phyloP scores from a whole-genome alignment of 2,329 filamentous ascomycete species.

The Macrophomina phaseolina region DNA sequence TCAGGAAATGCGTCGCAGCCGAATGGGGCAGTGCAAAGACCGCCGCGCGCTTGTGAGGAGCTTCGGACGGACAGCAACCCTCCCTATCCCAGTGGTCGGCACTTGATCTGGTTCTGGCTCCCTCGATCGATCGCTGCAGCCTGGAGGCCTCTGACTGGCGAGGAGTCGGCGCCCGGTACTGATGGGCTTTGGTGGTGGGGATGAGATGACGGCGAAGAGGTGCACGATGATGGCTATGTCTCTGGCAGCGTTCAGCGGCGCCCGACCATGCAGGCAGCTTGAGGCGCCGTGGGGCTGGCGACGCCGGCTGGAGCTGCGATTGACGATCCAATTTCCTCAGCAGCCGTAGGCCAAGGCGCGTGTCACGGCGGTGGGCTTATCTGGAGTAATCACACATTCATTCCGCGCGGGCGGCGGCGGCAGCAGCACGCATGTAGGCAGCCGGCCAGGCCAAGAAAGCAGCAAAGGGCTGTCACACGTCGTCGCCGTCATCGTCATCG shows the following conservation, averaged over 20 bases:
- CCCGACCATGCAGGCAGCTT: neutral
- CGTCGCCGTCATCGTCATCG: neutral
- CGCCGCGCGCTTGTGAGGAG: neutral
- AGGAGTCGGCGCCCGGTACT: neutral
- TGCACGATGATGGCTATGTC: neutral
- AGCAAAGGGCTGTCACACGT: constrained; percentile 19
- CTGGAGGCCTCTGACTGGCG: neutral
- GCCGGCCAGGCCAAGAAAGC: constrained; percentile 4
- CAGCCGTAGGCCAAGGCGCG: constrained; percentile 4
- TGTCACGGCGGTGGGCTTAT: constrained; percentile 12
- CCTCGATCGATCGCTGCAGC: neutral
- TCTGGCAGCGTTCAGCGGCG: neutral
- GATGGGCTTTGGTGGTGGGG: neutral
- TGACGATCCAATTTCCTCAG: constrained; percentile 6
- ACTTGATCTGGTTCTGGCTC: neutral
- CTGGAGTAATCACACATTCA: constrained; percentile 6
- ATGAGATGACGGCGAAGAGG: too few relatives aligned
- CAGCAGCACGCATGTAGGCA: neutral
- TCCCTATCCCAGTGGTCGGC: constrained; percentile 3
- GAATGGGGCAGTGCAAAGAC: constrained; percentile 21
- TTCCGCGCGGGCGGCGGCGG: constrained; percentile 2
- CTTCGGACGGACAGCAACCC: neutral
- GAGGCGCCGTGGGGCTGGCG: neutral
- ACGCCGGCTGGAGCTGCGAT: neutral
- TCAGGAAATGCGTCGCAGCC: constrained; percentile 21